Conservation (phyloP, 2,329 filamentous ascomycete species). For the Hypoxylon sp. region DNA sequence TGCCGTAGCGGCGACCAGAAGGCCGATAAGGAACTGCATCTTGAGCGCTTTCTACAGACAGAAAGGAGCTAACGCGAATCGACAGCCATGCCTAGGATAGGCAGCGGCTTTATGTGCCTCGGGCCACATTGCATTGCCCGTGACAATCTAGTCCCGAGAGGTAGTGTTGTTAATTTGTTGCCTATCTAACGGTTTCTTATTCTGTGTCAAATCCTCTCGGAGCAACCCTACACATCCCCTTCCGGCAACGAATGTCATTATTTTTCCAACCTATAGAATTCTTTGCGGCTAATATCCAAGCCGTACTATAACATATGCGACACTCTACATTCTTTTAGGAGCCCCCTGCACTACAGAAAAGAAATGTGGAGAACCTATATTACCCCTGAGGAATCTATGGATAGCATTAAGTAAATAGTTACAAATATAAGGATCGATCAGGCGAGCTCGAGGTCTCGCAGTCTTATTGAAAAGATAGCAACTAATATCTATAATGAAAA, state of each 20-base stretch:
- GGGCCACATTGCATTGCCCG: background rate
- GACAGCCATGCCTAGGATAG: background rate
- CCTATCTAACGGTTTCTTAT: constrained; percentile 15
- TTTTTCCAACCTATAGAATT: constrained; percentile 34
- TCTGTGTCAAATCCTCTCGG: constrained; percentile 6
- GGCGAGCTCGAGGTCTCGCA: background rate
- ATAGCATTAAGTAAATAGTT: background rate
- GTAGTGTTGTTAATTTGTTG: constrained; percentile 33
- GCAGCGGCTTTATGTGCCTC: constrained; percentile 22
- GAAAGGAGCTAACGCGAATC: background rate
- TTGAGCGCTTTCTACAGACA: constrained; percentile 13
- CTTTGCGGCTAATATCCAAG: constrained; percentile 37
- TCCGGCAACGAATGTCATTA: constrained; percentile 1
- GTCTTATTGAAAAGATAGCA: background rate
- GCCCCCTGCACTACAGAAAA: constrained; percentile 31
- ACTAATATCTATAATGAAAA: background rate
- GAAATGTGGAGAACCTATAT: constrained; percentile 31
- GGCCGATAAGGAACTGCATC: constrained; percentile 41
- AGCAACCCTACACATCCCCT: background rate
- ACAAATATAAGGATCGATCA: background rate
- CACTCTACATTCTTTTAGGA: constrained; percentile 15
- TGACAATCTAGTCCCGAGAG: background rate
- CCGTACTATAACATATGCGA: constrained; percentile 1
- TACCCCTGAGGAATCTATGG: too few relatives aligned
- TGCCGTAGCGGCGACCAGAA: constrained; percentile 42